Conservation (phyloP, 1,284 basidiomycete species). For the Rhodotorula sp. region DNA sequence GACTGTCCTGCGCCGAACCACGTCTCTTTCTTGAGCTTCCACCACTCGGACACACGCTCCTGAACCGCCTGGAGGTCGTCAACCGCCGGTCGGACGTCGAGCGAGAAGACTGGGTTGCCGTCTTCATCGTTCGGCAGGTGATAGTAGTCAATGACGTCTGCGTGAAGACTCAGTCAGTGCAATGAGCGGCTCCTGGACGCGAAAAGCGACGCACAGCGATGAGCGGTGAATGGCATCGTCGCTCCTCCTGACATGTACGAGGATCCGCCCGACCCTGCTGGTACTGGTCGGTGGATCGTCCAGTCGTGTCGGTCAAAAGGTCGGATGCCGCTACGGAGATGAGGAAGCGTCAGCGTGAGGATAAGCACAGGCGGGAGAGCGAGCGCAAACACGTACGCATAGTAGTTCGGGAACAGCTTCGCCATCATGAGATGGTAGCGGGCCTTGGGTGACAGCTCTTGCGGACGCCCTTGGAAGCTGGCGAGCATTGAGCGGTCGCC, state of each 20-base stretch:
- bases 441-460: conserved; percentile 77
- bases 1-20: conserved; percentile 9
- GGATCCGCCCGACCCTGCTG: background rate
- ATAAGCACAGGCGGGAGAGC: background rate
- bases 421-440: conserved; percentile 79
- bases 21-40: conserved; percentile 42
- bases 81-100: conserved; percentile 64
- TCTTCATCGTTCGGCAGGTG: conserved; percentile 78
- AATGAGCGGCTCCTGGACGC: too few relatives aligned
- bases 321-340: conserved; percentile 65
- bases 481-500: conserved; percentile 65
- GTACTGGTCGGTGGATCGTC: conserved; percentile 54
- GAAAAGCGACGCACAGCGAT: conserved; percentile 33
- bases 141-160: conserved; percentile 91
- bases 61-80: conserved; percentile 42
- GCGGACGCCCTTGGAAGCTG: conserved; percentile 84
- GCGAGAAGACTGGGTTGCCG: conserved; percentile 80
- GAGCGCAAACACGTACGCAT: conserved; percentile 64
- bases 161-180: background rate
- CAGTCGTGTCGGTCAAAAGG: conserved; percentile 99
- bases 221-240: conserved; percentile 26
- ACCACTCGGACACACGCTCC: conserved; percentile 45
- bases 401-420: conserved; percentile 79
- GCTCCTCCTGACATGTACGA: conserved; percentile 29
- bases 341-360: too few relatives aligned